Base-by-base conservation (phyloP, 768 basidiomycete species). In the Gymnopilus junonius region DNA sequence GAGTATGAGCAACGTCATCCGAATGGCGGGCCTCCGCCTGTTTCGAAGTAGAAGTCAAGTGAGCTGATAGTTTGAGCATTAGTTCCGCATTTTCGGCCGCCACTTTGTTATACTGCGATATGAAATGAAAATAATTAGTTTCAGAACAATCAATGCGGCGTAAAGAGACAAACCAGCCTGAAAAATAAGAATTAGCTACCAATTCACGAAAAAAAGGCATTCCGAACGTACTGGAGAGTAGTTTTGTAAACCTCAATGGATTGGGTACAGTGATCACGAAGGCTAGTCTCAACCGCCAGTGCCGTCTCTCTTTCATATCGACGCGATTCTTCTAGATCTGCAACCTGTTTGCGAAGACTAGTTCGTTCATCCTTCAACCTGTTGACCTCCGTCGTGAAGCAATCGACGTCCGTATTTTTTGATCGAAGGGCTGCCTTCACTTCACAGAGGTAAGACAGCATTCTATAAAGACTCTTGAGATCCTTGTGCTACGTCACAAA, bases 281-380 rank as follows among this genome's bases (percentile, higher is more conserved):
- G 76, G 67, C 75, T 83, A 59, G 72, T 80, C 77, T 88, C 86
- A 35, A 84, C 78, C 10, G 76, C 79, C 43, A 83, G 71, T 8
- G 86, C 82, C 2, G 79, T 79, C 23, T 87, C 82, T 65, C 77
- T 82, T 70, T 88, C 88, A 50, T 82, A 80, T 25, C 76, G 76
- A 27, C 80, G 79, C 54, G 72, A 72, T 37, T 76, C 72, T 42
- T 77, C 71, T 42, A 82, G 63, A 11, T 82, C 80, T 31, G 81
- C 76, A 43, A 82, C 75, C 70, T 79, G 80, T 45, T 65, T 69
- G 43, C 74, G 69, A 31, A 79, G 68, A 11, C 76, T 77, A 17
- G 66, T 71, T 61, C 77, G 77, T 68, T 83, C 76, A 21, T 70
- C 71, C 46, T 74, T 75, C 32, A 80, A 65, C n/a, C 77, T 74